phyloP scores from a whole-genome alignment of 345 rosid species.

The Corchorus capsularis region DNA sequence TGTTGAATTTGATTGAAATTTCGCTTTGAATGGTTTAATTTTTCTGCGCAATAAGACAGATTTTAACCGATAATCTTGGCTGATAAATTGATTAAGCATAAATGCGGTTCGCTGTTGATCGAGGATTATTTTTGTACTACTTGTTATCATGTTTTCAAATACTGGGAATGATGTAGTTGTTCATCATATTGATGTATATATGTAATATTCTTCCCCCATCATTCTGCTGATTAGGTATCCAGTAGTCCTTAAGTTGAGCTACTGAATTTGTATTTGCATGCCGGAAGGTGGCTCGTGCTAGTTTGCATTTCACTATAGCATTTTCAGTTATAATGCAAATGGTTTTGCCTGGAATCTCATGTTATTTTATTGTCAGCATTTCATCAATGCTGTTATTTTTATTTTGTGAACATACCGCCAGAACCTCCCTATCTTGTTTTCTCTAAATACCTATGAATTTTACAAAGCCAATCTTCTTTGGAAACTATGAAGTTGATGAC shows the following conservation, averaged over 20 bases:
- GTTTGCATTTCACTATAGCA: constrained; percentile 12
- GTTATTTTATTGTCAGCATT: neutral
- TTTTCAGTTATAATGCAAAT: neutral
- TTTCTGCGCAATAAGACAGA: neutral
- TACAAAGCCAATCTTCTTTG: neutral
- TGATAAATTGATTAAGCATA: neutral
- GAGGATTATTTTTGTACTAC: neutral
- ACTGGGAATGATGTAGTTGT: neutral
- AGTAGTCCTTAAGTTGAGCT: neutral
- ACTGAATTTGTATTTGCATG: constrained; percentile 5
- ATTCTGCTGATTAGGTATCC: neutral
- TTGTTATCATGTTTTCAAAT: neutral
- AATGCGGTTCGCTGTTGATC: neutral
- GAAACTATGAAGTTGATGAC: neutral
- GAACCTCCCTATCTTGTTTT: constrained; percentile 4
- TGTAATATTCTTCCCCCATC: neutral
- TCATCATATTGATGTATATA: neutral
- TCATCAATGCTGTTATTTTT: neutral
- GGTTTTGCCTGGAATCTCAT: neutral
- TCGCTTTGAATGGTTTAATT: neutral
- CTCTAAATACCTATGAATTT: neutral
- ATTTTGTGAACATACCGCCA: neutral
- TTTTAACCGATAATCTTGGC: neutral
- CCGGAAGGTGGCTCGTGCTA: neutral
- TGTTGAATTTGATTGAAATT: neutral